These are phyloP conservation scores for Pseudomassariella vexata DNA, from an alignment of 2,329 filamentous ascomycete genomes.

Conservation along the genomic window DNA sequence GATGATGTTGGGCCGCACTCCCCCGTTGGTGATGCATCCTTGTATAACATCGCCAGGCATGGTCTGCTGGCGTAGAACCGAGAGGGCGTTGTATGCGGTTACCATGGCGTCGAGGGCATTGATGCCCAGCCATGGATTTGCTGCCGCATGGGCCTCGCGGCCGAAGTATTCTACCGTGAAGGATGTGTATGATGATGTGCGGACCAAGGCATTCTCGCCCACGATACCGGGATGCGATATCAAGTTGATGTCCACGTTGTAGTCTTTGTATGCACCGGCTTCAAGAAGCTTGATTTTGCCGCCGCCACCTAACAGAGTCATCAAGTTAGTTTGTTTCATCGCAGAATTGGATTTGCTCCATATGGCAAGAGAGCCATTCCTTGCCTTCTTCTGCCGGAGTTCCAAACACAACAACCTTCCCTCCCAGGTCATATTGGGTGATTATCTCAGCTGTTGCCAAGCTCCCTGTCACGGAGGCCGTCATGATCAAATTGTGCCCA, in stretches of 20 bases:
- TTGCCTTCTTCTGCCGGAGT: conserved; percentile 47
- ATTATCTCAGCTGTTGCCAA: conserved; percentile 41
- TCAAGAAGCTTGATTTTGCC: conserved; percentile 42
- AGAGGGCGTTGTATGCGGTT: conserved; percentile 40
- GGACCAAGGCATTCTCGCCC: conserved; percentile 39
- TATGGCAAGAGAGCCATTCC: neutral
- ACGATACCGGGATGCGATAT: conserved; percentile 37
- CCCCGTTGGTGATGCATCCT: conserved; percentile 47
- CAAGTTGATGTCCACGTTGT: conserved; percentile 30
- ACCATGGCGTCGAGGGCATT: conserved; percentile 55
- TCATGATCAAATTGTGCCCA: conserved; percentile 50
- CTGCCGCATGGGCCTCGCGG: conserved; percentile 49
- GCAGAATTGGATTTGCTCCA: neutral
- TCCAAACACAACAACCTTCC: conserved; percentile 41
- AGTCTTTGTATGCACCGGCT: conserved; percentile 35
- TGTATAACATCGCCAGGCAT: conserved; percentile 44
- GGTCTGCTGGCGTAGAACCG: conserved; percentile 50
- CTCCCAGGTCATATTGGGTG: conserved; percentile 31
- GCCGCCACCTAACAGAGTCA: conserved; percentile 29
- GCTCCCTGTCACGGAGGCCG: conserved; percentile 38
- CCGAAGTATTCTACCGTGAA: conserved; percentile 49
- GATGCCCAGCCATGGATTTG: conserved; percentile 52
- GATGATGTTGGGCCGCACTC: conserved; percentile 50
- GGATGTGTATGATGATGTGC: conserved; percentile 43
- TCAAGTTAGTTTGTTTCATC: neutral